These are phyloP conservation scores for Solanum appendiculatum DNA, from an alignment of 257 asterid genomes.

Conservation along the genomic window DNA sequence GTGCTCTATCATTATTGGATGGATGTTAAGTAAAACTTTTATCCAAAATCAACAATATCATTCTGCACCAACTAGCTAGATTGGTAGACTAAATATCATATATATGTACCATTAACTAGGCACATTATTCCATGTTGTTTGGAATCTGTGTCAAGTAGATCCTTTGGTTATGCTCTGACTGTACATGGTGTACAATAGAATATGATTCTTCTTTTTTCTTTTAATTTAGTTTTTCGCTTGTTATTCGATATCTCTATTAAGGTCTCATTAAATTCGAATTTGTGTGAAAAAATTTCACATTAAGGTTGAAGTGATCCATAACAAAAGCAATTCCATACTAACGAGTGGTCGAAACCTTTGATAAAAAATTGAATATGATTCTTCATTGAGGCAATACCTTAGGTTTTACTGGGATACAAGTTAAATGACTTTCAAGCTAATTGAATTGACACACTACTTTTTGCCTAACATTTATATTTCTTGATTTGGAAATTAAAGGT, in stretches of 20 bases:
- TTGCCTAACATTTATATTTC: slow-evolving; percentile 22
- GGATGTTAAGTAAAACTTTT: neutral
- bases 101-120: slow-evolving; percentile 1
- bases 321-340: neutral
- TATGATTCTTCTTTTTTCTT: slow-evolving; percentile 16
- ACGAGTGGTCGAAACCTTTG: neutral
- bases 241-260: neutral
- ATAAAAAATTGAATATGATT: slow-evolving; percentile 11
- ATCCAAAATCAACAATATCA: neutral
- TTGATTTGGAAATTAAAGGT: slow-evolving; percentile 6
- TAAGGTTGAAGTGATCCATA: neutral
- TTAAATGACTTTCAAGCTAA: slow-evolving; percentile 4
- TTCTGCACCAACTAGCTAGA: neutral
- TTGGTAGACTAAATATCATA: neutral
- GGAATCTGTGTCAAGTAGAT: neutral
- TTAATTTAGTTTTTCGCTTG: neutral
- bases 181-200: slow-evolving; percentile 12
- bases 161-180: slow-evolving; percentile 11
- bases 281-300: neutral
- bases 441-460: neutral
- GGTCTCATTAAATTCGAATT: neutral
- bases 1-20: neutral
- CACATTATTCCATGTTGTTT: slow-evolving; percentile 9
- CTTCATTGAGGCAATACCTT: slow-evolving; percentile 17
- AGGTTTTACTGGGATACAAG: neutral